Evolutionary conservation across 2,329 filamentous ascomycete genomes (phyloP).

Genomic region (Ceratocystis harringtonii): DNA sequence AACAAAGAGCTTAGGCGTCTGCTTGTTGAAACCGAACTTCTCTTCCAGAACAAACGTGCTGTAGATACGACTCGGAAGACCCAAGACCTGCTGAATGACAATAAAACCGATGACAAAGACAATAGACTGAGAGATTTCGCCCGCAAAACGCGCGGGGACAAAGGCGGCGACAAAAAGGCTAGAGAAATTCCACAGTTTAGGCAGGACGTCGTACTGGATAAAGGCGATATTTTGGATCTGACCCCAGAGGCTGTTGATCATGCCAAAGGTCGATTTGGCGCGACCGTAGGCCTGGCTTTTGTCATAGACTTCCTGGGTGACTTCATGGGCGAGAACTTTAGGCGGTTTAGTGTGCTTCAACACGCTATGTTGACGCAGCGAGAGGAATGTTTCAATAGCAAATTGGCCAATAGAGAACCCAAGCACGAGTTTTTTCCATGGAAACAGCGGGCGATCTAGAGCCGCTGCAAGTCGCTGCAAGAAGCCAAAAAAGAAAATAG

Average conservation of each 20-base stretch:
- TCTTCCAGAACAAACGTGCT: slow-evolving; percentile 93
- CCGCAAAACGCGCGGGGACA: slow-evolving; percentile 63
- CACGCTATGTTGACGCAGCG: slow-evolving; percentile 76
- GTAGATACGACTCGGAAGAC: slow-evolving; percentile 73
- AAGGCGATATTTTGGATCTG: slow-evolving; percentile 80
- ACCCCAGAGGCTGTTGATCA: slow-evolving; percentile 66
- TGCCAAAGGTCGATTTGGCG: slow-evolving; percentile 81
- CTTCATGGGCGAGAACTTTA: slow-evolving; percentile 74
- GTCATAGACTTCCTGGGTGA: slow-evolving; percentile 80
- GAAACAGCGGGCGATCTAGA: slow-evolving; percentile 83
- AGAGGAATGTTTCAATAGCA: slow-evolving; percentile 76
- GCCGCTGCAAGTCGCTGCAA: slow-evolving; percentile 58
- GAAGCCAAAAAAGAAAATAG: neutral
- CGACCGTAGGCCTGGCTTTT: slow-evolving; percentile 83
- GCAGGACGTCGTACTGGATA: slow-evolving; percentile 80
- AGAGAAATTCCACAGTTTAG: slow-evolving; percentile 74
- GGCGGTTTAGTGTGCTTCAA: slow-evolving; percentile 67
- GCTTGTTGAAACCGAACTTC: slow-evolving; percentile 97
- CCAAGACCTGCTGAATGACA: slow-evolving; percentile 62
- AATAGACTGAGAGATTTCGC: slow-evolving; percentile 87
- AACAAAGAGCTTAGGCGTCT: slow-evolving; percentile 76
- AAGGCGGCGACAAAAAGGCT: slow-evolving; percentile 60
- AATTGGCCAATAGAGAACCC: slow-evolving; percentile 90
- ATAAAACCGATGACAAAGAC: slow-evolving; percentile 83
- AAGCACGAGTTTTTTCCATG: slow-evolving; percentile 93